phyloP scores from a whole-genome alignment of 2,329 filamentous ascomycete species.

The Kalmusia sp. region DNA sequence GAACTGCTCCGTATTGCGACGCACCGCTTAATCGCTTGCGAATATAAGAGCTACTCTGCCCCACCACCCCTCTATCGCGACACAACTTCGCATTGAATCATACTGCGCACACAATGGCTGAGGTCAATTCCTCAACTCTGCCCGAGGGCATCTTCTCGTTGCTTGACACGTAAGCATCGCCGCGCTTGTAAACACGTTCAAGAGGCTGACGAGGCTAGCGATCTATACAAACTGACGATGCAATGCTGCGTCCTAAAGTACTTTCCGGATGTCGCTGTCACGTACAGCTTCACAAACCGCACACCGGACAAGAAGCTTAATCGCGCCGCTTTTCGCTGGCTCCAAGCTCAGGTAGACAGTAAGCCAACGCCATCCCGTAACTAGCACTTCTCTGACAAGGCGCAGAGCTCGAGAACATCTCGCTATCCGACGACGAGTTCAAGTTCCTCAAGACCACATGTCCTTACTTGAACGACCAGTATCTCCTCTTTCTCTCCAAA shows the following conservation, averaged over 20 bases:
- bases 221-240: constrained; percentile 98
- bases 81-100: neutral
- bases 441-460: constrained; percentile 80
- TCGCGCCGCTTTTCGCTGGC: constrained; percentile 82
- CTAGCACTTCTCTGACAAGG: constrained; percentile 13
- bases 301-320: constrained; percentile 93
- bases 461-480: constrained; percentile 77
- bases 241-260: constrained; percentile 88
- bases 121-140: constrained; percentile 23
- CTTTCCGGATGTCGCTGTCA: constrained; percentile 80
- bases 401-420: constrained; percentile 80
- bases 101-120: constrained; percentile 26
- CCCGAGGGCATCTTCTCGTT: constrained; percentile 53
- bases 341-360: constrained; percentile 83
- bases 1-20: neutral
- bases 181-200: neutral
- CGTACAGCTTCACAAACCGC: constrained; percentile 93
- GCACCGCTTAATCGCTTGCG: neutral
- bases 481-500: constrained; percentile 80
- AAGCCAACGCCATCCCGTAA: constrained; percentile 9
- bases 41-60: constrained; percentile 16
- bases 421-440: constrained; percentile 79
- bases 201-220: constrained; percentile 37
- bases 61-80: constrained; percentile 37
- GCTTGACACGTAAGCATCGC: constrained; percentile 51